phyloP scores from a whole-genome alignment of 106 monocot genomes.

The Chionographis japonica region DNA sequence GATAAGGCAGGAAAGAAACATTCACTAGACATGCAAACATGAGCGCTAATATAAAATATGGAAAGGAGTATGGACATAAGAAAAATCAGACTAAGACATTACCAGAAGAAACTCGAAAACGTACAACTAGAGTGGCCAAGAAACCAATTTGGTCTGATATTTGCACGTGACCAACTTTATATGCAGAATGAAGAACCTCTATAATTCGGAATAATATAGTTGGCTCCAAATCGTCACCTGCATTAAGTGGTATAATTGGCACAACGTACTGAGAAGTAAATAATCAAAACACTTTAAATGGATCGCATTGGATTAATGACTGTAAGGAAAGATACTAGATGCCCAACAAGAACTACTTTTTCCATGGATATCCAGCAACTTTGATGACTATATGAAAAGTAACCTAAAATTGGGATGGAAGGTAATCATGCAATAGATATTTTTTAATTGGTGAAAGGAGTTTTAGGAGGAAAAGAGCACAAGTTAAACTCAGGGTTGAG shows the following conservation, averaged over 20 bases:
- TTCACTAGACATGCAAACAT: not conserved
- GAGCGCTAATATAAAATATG: not conserved
- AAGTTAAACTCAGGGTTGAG: too few species aligned
- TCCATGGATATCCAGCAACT: too few species aligned
- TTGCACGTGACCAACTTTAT: constrained; percentile 53
- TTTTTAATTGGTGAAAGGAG: too few species aligned
- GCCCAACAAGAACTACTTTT: too few species aligned
- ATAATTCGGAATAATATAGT: constrained; percentile 39
- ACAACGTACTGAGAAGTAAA: not conserved
- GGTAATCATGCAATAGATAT: too few species aligned
- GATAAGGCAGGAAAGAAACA: too few species aligned
- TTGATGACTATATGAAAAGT: too few species aligned
- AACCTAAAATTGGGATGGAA: too few species aligned
- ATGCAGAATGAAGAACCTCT: constrained; percentile 67
- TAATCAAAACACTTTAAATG: not conserved
- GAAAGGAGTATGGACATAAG: not conserved
- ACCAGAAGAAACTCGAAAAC: constrained; percentile 57
- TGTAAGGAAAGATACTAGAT: too few species aligned
- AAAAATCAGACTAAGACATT: constrained; percentile 8
- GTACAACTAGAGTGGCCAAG: constrained; percentile 63
- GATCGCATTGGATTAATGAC: not conserved
- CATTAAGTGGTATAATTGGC: constrained; percentile 1
- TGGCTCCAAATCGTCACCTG: constrained; percentile 50
- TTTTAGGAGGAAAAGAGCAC: too few species aligned
- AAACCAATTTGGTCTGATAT: constrained; percentile 62